Conservation (phyloP, 805 yeast genomes). For the Myxozyma neotropica region DNA sequence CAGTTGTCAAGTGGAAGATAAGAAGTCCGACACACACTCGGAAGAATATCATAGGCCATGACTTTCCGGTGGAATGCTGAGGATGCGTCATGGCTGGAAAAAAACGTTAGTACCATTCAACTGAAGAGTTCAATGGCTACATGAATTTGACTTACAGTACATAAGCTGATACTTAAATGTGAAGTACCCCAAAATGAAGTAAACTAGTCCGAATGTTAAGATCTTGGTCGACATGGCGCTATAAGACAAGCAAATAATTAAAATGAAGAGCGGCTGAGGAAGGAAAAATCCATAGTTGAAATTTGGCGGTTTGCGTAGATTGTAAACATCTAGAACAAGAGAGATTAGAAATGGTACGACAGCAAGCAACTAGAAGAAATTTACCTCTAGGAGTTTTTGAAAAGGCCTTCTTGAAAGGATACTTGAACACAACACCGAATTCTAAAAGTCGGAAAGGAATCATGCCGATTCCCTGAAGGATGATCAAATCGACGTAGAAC, state of each 20-base stretch:
- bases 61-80: conserved; percentile 94
- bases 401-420: conserved; percentile 63
- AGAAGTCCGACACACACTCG: conserved; percentile 78
- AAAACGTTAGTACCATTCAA: background rate
- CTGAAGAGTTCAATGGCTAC: background rate
- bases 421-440: conserved; percentile 73
- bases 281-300: conserved; percentile 88
- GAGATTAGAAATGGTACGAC: background rate
- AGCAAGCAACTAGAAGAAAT: background rate
- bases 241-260: conserved; percentile 82
- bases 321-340: conserved; percentile 54
- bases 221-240: conserved; percentile 89
- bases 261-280: conserved; percentile 87
- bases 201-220: conserved; percentile 77
- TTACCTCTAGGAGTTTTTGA: conserved; percentile 72
- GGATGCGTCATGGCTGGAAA: conserved; percentile 77
- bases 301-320: conserved; percentile 81
- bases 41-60: conserved; percentile 89
- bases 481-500: conserved; percentile 85
- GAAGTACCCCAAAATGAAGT: conserved; percentile 81
- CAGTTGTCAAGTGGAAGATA: conserved; percentile 88
- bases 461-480: conserved; percentile 78
- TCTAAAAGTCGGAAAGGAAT: conserved; percentile 85
- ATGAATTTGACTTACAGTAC: conserved; percentile 45
- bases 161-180: conserved; percentile 89